Evolutionary conservation across 495 filamentous ascomycete species (phyloP).

Genomic region (Penicilliopsis zonata): DNA sequence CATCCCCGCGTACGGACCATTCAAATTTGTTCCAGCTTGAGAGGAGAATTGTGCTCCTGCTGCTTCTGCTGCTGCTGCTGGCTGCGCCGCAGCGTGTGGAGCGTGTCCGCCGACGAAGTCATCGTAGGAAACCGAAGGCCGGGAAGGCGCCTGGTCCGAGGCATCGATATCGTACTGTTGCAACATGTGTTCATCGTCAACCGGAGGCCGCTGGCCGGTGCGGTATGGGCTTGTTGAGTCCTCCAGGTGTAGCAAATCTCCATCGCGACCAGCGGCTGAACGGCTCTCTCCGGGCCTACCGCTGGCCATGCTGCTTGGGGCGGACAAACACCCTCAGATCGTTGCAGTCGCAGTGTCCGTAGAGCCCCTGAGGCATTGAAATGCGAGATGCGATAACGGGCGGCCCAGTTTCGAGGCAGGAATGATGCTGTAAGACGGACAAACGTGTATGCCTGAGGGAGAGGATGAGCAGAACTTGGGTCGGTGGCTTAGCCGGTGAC

Average conservation of each 20-base stretch:
- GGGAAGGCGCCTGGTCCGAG: slow-evolving; percentile 46
- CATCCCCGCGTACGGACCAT: slow-evolving; percentile 35
- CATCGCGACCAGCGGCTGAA: slow-evolving; percentile 45
- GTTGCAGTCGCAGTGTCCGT: slow-evolving; percentile 7
- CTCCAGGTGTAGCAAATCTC: slow-evolving; percentile 66
- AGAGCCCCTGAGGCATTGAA: slow-evolving; percentile 36
- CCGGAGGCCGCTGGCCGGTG: slow-evolving; percentile 54
- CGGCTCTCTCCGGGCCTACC: slow-evolving; percentile 54
- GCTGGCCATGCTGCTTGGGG: slow-evolving; percentile 37
- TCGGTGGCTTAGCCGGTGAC: neutral
- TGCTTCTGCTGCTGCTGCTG: slow-evolving; percentile 23
- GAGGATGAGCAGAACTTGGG: neutral
- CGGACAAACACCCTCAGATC: slow-evolving; percentile 30
- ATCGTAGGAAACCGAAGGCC: slow-evolving; percentile 88
- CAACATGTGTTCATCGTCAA: slow-evolving; percentile 68
- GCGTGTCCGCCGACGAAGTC: slow-evolving; percentile 81
- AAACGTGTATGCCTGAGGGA: neutral
- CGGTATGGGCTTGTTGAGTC: slow-evolving; percentile 58
- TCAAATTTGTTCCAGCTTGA: slow-evolving; percentile 18
- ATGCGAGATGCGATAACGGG: neutral
- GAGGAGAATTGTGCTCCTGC: slow-evolving; percentile 15
- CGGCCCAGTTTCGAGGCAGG: neutral
- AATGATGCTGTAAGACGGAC: neutral
- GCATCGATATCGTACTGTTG: slow-evolving; percentile 57
- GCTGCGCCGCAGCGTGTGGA: slow-evolving; percentile 33